These are phyloP conservation scores for Paraglomus brasilianum DNA, from an alignment of 192 early-diverging fungal species.

Conservation along the genomic window DNA sequence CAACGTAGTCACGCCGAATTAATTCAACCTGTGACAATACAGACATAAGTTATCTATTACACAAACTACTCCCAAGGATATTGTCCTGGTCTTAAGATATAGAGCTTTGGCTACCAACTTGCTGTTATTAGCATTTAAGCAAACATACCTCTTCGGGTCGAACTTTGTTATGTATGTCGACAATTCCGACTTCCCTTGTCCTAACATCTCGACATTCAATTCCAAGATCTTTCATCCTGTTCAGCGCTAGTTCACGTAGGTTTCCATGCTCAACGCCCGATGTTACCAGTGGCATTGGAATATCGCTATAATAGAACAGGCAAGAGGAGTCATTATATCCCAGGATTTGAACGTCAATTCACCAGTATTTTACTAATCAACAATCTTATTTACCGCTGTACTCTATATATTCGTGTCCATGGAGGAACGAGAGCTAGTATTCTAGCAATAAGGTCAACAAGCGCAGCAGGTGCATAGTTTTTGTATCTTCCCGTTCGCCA, in stretches of 20 bases:
- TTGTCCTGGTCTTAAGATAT: too few species aligned
- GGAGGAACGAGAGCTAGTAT: constrained; percentile 97
- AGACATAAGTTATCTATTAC: background rate
- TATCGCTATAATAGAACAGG: constrained; percentile 58
- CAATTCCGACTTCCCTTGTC: constrained; percentile 97
- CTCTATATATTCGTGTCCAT: constrained; percentile 98
- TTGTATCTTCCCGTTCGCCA: constrained; percentile 98
- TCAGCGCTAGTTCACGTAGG: constrained; percentile 89
- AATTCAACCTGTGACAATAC: constrained; percentile 74
- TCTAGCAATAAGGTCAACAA: constrained; percentile 92
- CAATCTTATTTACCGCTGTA: constrained; percentile 70
- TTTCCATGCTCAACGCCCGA: constrained; percentile 99
- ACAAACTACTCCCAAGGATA: background rate
- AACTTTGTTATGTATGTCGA: constrained; percentile 95
- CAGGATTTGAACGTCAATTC: background rate
- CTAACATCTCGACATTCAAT: constrained; percentile 96
- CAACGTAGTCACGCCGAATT: constrained; percentile 95
- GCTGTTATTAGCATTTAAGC: too few species aligned
- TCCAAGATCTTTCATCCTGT: constrained; percentile 96
- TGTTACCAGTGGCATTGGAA: constrained; percentile 99
- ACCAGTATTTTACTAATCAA: too few species aligned
- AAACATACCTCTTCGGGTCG: constrained; percentile 72
- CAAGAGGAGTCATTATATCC: background rate
- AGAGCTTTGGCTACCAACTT: too few species aligned
- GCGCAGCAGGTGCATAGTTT: constrained; percentile 95